phyloP scores from a whole-genome alignment of 75 land plant genomes.

The Selaginella moellendorffii region DNA sequence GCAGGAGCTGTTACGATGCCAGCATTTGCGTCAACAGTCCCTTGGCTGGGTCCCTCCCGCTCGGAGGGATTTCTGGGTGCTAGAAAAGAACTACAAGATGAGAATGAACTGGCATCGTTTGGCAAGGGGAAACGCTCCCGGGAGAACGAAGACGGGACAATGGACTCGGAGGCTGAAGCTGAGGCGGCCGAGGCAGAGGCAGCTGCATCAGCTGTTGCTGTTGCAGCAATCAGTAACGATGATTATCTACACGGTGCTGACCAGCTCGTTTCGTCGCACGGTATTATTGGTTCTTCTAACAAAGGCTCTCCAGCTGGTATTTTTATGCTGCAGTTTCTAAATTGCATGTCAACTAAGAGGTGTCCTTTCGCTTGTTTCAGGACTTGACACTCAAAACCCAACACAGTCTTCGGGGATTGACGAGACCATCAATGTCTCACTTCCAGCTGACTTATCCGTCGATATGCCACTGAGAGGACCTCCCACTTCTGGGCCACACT shows the following conservation, averaged over 20 bases:
- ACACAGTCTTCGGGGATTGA: constrained; percentile 32
- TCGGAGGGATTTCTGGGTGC: neutral
- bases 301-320: neutral
- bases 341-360: too few species aligned
- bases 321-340: constrained; percentile 70
- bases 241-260: constrained; percentile 37
- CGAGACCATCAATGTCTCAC: constrained; percentile 55
- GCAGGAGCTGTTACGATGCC: constrained; percentile 94
- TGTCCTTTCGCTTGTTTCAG: constrained; percentile 28
- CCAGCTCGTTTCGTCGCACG: constrained; percentile 34
- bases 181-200: constrained; percentile 94
- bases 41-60: constrained; percentile 29
- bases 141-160: constrained; percentile 26
- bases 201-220: constrained; percentile 96
- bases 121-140: constrained; percentile 15
- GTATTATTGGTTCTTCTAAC: neutral
- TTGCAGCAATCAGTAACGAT: constrained; percentile 83
- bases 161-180: constrained; percentile 49
- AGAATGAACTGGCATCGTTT: constrained; percentile 7
- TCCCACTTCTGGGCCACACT: neutral
- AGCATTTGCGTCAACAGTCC: constrained; percentile 42
- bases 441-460: constrained; percentile 93
- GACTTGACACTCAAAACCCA: constrained; percentile 20
- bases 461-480: constrained; percentile 51
- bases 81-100: constrained; percentile 19